Evolutionary conservation across 495 filamentous ascomycete genomes (phyloP), one percentile per base, ranked within the genome.

Genomic region (Filosporella fistucella): DNA sequence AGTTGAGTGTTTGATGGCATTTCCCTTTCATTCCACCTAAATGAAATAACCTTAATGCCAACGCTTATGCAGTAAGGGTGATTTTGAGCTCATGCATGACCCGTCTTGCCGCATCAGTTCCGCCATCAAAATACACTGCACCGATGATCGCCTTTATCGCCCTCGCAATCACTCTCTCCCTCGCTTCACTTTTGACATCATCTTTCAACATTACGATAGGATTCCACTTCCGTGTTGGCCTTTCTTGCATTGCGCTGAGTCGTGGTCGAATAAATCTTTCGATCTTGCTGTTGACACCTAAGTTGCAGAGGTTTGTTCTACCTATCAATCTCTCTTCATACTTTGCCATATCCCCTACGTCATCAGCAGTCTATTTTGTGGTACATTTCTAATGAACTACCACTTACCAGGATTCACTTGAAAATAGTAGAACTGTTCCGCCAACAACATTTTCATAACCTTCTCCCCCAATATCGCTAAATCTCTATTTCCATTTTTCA

Each of bases 101-200:
- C 34, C 38, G 48, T 25, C 23, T 44, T 9, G 38, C 52, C 6
- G 10, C 42, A 12, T 56, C 36, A 14, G 33, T 23, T 23, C 54
- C 54, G 12, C 54, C 48, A 49, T 57, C 49, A 22, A 33, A 45
- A 22, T 45, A 57, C 2, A 49, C 45, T 7, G 54, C 54, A 13
- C 54, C 54, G 23, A 57, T 42, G 6, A 57, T 34, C 18, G 54
- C 54, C 36, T 45, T 46, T 1, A 56, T 43, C 10, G 18, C 47
- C 25, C 43, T 49, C 29, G 36, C 42, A 24, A 48, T 42, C 11
- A 24, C 37, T 14, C 32, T 29, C n/a, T 12, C 21, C 13, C 24
- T 18, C 17, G 36, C 38, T 30, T 48, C 36, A 16, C 41, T 20
- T 22, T 32, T 23, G 1, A 48, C 25, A 43, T 52, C 43, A 14